Percentiles rank a stretch among this genome's conserved stretches.
These are phyloP conservation scores for Grigorovia yakushimaensis DNA, from an alignment of 805 yeast genomes.

Conservation along the genomic window DNA sequence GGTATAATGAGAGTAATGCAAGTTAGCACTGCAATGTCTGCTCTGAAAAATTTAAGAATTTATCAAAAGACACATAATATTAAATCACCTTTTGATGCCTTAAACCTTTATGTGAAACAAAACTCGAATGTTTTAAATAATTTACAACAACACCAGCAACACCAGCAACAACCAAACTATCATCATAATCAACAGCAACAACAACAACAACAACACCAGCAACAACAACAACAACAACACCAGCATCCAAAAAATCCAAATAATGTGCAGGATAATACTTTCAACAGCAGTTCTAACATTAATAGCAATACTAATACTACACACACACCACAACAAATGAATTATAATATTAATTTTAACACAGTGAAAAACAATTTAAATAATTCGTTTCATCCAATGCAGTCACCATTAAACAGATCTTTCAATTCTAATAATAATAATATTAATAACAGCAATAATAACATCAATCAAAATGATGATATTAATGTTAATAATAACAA, in stretches of 20 bases:
- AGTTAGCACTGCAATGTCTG: slow-evolving; percentile 70
- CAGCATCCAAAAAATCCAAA: background rate
- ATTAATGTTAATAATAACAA: background rate
- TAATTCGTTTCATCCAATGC: background rate
- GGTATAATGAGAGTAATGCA: slow-evolving; percentile 63
- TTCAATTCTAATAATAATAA: background rate
- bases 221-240: background rate
- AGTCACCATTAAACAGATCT: background rate
- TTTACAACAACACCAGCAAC: background rate
- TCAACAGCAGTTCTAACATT: background rate
- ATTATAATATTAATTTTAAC: background rate
- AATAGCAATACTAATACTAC: background rate
- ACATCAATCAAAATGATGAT: too few relatives aligned
- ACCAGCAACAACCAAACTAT: background rate
- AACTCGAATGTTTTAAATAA: background rate
- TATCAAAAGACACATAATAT: slow-evolving; percentile 41
- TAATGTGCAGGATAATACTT: background rate
- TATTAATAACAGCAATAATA: background rate
- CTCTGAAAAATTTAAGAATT: slow-evolving; percentile 55
- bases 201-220: background rate
- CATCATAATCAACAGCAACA: background rate
- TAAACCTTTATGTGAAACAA: slow-evolving; percentile 25
- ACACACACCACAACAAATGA: background rate
- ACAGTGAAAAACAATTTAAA: background rate
- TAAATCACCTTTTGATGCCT: slow-evolving; percentile 45